These are phyloP conservation scores for Mycena sp. DNA, from an alignment of 1,284 basidiomycete species.

Conservation along the genomic window DNA sequence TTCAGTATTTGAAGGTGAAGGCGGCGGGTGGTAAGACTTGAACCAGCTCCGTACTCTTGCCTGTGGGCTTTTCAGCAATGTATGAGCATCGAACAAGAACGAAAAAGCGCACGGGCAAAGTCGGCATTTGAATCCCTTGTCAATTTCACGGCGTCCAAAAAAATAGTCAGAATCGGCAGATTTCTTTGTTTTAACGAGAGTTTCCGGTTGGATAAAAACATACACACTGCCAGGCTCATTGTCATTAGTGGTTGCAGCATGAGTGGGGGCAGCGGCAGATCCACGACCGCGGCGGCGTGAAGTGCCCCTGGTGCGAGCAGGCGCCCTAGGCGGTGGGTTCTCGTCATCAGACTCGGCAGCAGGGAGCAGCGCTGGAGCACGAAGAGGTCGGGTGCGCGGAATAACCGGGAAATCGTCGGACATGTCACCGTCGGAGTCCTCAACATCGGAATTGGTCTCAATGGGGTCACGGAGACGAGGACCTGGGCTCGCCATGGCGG, in stretches of 20 bases:
- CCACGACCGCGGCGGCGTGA: neutral
- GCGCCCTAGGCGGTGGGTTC: too few species aligned
- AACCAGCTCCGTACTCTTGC: neutral
- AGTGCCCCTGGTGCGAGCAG: neutral
- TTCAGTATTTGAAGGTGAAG: too few species aligned
- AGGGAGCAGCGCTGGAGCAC: neutral
- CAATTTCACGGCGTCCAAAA: neutral
- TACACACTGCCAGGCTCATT: neutral
- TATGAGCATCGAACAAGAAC: neutral
- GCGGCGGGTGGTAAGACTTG: slow-evolving; percentile 2
- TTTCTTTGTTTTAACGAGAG: slow-evolving; percentile 1
- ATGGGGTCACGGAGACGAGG: slow-evolving; percentile 1
- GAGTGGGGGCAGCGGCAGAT: too few species aligned
- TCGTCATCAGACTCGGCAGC: neutral
- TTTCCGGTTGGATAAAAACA: neutral
- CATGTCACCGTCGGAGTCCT: neutral
- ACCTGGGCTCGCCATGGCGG: slow-evolving; percentile 5
- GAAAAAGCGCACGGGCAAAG: too few species aligned
- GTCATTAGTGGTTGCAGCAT: neutral
- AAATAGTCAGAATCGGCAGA: slow-evolving; percentile 4
- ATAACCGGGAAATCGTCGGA: neutral
- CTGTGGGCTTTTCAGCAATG: neutral
- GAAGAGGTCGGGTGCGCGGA: neutral
- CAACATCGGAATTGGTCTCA: neutral
- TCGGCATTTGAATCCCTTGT: too few species aligned